A percentile compares a stretch with the other conserved stretches of the same genome.
Evolutionary conservation across 148 eudicot species (phyloP).

Genomic region (Camellia japonica): DNA sequence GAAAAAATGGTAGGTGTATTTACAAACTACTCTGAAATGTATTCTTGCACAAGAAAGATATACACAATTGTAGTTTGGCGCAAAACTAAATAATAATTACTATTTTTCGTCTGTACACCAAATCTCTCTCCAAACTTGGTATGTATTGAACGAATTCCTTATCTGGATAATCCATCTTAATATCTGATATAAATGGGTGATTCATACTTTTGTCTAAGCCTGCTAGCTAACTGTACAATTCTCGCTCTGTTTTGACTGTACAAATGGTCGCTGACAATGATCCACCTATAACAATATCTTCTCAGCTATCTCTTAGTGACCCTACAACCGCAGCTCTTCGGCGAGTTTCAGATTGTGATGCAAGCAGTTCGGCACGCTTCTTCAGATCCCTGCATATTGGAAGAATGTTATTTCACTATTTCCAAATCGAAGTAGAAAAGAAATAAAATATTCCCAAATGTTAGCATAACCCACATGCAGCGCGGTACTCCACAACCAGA

Average conservation of each 20-base stretch:
- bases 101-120: no score
- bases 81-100: no score
- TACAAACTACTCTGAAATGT: no score
- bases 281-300: not conserved
- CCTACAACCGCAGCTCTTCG: conserved; percentile 20
- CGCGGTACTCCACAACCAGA: conserved; percentile 53
- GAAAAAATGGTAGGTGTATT: no score
- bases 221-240: not conserved
- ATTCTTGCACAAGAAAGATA: no score
- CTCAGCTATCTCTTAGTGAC: conserved; percentile 2
- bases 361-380: conserved; percentile 24
- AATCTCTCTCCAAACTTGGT: no score
- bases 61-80: no score
- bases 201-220: not conserved
- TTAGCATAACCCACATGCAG: conserved; percentile 48
- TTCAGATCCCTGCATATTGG: conserved; percentile 41
- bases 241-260: not conserved
- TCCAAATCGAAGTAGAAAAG: not conserved
- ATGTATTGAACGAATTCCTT: no score
- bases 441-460: not conserved
- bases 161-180: not conserved
- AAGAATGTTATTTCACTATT: not conserved
- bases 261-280: not conserved
- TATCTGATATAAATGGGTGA: not conserved
- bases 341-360: conserved; percentile 20